phyloP scores from a whole-genome alignment of 768 basidiomycete species.

The Trametes villosa region DNA sequence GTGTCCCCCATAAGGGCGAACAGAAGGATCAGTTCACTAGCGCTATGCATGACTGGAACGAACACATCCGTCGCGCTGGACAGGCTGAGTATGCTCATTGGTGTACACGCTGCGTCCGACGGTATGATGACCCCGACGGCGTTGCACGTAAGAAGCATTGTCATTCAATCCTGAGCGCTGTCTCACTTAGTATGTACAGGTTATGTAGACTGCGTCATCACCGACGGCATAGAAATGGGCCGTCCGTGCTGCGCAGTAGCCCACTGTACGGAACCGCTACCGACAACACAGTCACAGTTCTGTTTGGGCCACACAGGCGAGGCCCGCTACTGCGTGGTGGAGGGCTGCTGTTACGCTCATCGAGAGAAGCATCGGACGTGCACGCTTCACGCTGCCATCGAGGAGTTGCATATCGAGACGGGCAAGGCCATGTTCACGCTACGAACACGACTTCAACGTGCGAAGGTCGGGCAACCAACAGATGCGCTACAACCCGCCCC shows the following conservation, averaged over 20 bases:
- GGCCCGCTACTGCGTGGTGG: neutral
- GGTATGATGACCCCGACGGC: constrained; percentile 19
- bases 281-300: constrained; percentile 15
- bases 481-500: neutral
- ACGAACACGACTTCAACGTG: neutral
- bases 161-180: neutral
- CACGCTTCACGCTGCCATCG: neutral
- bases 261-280: constrained; percentile 23
- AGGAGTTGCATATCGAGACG: neutral
- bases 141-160: constrained; percentile 3
- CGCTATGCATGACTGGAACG: constrained; percentile 33
- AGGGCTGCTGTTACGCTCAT: constrained; percentile 9
- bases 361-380: neutral
- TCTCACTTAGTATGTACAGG: neutral
- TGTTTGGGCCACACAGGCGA: constrained; percentile 16
- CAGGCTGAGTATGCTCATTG: constrained; percentile 35
- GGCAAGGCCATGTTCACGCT: neutral
- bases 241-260: constrained; percentile 30
- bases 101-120: constrained; percentile 34
- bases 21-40: constrained; percentile 31
- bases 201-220: constrained; percentile 21
- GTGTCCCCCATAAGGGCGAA: constrained; percentile 29
- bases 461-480: neutral
- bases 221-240: constrained; percentile 35
- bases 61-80: constrained; percentile 27